Evolutionary conservation across 495 filamentous ascomycete species (phyloP).

Genomic region (Penicillium flavigenum): DNA sequence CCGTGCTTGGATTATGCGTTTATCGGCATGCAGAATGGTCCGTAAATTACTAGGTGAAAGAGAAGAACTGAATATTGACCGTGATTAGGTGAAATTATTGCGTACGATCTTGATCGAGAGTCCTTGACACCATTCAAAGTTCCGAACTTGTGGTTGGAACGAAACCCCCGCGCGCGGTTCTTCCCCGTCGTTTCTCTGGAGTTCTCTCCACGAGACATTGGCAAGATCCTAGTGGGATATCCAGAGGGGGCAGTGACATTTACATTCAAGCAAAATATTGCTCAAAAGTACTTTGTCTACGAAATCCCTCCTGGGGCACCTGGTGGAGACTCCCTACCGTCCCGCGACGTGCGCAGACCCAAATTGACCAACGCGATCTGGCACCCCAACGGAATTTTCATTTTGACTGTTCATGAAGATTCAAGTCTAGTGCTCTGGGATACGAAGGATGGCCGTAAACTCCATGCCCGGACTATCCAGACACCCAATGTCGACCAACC

Average conservation of each 20-base stretch:
- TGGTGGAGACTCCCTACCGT: conserved; percentile 68
- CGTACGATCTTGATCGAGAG: conserved; percentile 87
- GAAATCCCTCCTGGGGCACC: conserved; percentile 77
- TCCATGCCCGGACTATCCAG: conserved; percentile 79
- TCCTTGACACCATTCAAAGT: conserved; percentile 72
- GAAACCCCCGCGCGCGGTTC: conserved; percentile 55
- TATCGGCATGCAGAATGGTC: conserved; percentile 69
- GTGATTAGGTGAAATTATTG: conserved; percentile 68
- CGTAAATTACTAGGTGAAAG: conserved; percentile 7
- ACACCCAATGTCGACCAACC: conserved; percentile 67
- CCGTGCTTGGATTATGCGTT: conserved; percentile 90
- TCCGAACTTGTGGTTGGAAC: conserved; percentile 78
- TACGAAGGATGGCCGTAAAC: conserved; percentile 79
- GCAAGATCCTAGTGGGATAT: conserved; percentile 87
- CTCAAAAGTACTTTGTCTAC: conserved; percentile 79
- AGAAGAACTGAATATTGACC: conserved; percentile 12
- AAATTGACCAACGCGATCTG: conserved; percentile 76
- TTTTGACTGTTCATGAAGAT: conserved; percentile 86
- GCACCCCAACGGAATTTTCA: conserved; percentile 93
- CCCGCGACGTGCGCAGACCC: conserved; percentile 59
- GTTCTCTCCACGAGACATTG: conserved; percentile 89
- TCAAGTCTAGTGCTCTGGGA: conserved; percentile 93
- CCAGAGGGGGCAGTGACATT: conserved; percentile 82
- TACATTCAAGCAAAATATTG: conserved; percentile 83
- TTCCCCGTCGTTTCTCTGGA: conserved; percentile 70